These are phyloP conservation scores for Sarocladium kiliense DNA, from an alignment of 2,329 filamentous ascomycete species.

Conservation along the genomic window DNA sequence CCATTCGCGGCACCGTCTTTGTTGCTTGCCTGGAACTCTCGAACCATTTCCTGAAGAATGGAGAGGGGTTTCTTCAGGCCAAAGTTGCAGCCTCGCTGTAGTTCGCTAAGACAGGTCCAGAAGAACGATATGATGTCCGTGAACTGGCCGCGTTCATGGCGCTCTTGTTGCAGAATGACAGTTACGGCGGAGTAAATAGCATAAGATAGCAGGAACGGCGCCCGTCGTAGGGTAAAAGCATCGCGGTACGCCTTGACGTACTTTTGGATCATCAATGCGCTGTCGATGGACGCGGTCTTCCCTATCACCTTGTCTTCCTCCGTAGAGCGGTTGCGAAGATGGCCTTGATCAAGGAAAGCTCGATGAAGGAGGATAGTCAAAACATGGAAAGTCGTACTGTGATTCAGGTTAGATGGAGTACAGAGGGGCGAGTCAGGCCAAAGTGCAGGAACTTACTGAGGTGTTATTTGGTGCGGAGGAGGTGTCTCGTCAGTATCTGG, in stretches of 20 bases:
- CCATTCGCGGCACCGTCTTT: slow-evolving; percentile 17
- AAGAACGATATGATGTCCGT: slow-evolving; percentile 30
- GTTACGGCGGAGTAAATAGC: slow-evolving; percentile 31
- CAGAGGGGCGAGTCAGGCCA: neutral
- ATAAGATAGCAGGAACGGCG: slow-evolving; percentile 36
- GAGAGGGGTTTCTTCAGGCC: slow-evolving; percentile 29
- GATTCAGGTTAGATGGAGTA: slow-evolving; percentile 11
- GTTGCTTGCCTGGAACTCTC: slow-evolving; percentile 23
- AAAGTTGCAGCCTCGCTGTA: slow-evolving; percentile 29
- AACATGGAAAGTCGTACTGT: slow-evolving; percentile 31
- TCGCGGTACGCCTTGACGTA: slow-evolving; percentile 30
- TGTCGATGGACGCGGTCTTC: slow-evolving; percentile 25
- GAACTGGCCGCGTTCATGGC: slow-evolving; percentile 23
- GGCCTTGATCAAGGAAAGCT: slow-evolving; percentile 33
- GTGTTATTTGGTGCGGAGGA: slow-evolving; percentile 13
- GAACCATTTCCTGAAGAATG: slow-evolving; percentile 27
- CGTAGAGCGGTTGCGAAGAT: slow-evolving; percentile 22
- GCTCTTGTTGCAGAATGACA: slow-evolving; percentile 25
- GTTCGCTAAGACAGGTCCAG: slow-evolving; percentile 28
- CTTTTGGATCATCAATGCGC: slow-evolving; percentile 29
- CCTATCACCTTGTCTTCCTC: slow-evolving; percentile 19
- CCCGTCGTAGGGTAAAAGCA: slow-evolving; percentile 32
- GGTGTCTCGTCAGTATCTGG: slow-evolving; percentile 12
- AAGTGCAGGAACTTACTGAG: slow-evolving; percentile 10
- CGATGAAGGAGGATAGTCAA: slow-evolving; percentile 39